Percentiles rank a stretch among this genome's conserved stretches.
Conservation (phyloP, 257 asterid species). For the Jasminum sambac region DNA sequence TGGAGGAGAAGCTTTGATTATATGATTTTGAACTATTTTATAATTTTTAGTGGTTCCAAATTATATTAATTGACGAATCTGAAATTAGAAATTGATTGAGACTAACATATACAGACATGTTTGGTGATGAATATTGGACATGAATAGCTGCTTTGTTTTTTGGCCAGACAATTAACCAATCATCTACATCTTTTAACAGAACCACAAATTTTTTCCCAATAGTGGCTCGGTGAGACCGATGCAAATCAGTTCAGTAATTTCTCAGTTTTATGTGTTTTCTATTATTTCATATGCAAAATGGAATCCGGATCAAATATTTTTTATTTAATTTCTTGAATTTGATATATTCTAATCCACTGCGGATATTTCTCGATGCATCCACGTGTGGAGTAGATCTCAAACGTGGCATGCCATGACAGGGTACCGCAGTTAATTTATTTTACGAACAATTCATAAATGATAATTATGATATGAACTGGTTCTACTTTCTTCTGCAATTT, state of each 20-base stretch:
- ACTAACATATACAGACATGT: too few species aligned
- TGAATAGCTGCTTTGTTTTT: too few species aligned
- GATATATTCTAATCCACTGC: neutral
- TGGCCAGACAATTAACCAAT: neutral
- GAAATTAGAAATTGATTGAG: neutral
- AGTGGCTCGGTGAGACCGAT: neutral
- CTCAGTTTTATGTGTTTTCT: neutral
- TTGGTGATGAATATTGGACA: too few species aligned
- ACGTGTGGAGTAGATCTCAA: neutral
- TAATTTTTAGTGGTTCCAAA: neutral
- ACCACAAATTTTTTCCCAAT: neutral
- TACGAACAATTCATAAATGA: too few species aligned
- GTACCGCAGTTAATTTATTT: neutral
- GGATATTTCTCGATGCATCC: neutral
- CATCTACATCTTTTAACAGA: neutral
- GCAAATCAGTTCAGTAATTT: neutral
- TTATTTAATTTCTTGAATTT: constrained; percentile 15
- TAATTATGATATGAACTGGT: too few species aligned
- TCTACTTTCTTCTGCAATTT: too few species aligned
- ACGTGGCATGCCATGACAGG: neutral
- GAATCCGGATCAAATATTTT: constrained; percentile 9
- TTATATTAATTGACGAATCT: neutral
- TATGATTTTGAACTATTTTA: neutral
- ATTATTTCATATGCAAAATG: neutral
- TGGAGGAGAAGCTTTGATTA: neutral